Evolutionary conservation across 2,329 filamentous ascomycete species (phyloP).

Genomic region (Onygena corvina): DNA sequence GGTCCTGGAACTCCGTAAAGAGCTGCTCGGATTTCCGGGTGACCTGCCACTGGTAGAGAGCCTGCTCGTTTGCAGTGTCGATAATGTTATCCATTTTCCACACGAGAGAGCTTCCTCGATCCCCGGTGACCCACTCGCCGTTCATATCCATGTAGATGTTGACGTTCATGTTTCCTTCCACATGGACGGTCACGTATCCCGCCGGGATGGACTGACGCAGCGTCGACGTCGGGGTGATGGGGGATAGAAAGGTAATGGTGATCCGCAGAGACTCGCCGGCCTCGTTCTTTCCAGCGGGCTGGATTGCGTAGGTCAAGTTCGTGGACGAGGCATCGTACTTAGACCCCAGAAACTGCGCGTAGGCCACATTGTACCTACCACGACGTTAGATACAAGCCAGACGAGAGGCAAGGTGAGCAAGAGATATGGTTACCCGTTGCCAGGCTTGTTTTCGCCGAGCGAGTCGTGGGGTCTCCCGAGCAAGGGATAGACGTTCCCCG

Average conservation of each 20-base stretch:
- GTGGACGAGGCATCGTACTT: constrained; percentile 59
- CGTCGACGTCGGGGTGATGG: constrained; percentile 69
- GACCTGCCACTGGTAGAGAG: constrained; percentile 35
- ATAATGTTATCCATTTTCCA: constrained; percentile 51
- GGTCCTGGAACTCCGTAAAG: constrained; percentile 62
- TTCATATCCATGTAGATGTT: constrained; percentile 56
- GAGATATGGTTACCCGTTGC: constrained; percentile 26
- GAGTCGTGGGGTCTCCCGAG: constrained; percentile 56
- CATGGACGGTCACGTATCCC: constrained; percentile 60
- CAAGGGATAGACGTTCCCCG: constrained; percentile 51
- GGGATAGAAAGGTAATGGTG: constrained; percentile 56
- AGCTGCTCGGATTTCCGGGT: constrained; percentile 45
- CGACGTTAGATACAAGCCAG: not conserved
- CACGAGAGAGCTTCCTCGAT: constrained; percentile 54
- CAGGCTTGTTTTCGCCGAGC: constrained; percentile 27
- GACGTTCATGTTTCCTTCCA: constrained; percentile 53
- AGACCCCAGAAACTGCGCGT: constrained; percentile 47
- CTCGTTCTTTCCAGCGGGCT: constrained; percentile 25
- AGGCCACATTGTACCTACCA: constrained; percentile 43
- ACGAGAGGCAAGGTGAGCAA: not conserved
- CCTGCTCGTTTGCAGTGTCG: constrained; percentile 25
- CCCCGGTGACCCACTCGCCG: constrained; percentile 71
- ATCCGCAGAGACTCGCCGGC: constrained; percentile 27
- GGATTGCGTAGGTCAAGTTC: constrained; percentile 54
- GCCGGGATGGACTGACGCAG: constrained; percentile 72